Base-by-base conservation (phyloP, 78 protist species). In the Planoprotostelium fungivorum region DNA sequence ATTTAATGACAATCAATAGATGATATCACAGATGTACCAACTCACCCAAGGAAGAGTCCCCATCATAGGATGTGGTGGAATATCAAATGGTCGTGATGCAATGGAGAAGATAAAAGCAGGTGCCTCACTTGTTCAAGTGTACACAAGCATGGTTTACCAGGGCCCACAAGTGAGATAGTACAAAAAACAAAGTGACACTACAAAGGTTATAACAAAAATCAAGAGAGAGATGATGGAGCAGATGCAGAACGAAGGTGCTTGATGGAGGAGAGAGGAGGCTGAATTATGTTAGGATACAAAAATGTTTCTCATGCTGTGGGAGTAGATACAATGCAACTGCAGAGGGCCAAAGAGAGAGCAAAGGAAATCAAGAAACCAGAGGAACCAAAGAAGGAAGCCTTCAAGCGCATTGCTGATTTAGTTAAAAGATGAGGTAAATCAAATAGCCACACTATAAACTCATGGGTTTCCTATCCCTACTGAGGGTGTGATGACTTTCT, bases 41-140 rank as follows among this genome's bases (percentile, higher is more conserved):
- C 89, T 89, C n/a, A 97, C 98, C 10, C 73, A 1, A 28, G 97
- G 97, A 36, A 28, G 89, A 5, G 16, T 85, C 16, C 87, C 87
- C 36, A 85, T 85, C 5, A 85, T 85, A 25, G 87, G 87, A 37
- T 25, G 36, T 85, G 87, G 87, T 5, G 87, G 87, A 16, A 85
- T 85, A 85, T 23, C 87, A 23, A 85, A 5, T 23, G 87, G 87
- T 5, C 5, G 16, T 5, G 87, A 85, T 16, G 87, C 87, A 16
- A 37, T 37, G 63, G 87, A 85, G 5, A 85, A 85, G 16, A 85
- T 85, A 5, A 35, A 36, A 85, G 87, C 87, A 85, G 87, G 87
- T 25, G 87, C 87, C 5, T 85, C 87, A 36, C 16, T 85, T 5
- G 16, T 85, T 23, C 87, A 85, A 36, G 36, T 85, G 87, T 85